These are phyloP conservation scores for Saccharomycopsis javanensis DNA, from an alignment of 805 yeast genomes.

Conservation along the genomic window DNA sequence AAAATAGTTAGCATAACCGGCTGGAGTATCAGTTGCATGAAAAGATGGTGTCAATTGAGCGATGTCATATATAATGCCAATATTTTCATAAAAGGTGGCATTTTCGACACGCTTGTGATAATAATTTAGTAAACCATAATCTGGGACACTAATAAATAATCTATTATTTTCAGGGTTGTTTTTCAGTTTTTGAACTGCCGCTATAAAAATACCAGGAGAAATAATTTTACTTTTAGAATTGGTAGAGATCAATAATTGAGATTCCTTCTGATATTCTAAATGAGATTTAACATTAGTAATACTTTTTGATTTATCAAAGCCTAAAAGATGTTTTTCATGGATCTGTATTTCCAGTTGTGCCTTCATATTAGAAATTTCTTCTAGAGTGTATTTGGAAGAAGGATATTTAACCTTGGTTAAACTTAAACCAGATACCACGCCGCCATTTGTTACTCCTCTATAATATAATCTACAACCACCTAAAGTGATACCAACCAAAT, in stretches of 20 bases:
- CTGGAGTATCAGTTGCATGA: constrained; percentile 64
- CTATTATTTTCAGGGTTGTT: constrained; percentile 28
- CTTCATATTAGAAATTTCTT: constrained; percentile 20
- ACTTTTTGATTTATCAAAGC: not conserved
- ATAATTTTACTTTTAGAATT: constrained; percentile 51
- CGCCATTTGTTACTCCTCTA: constrained; percentile 31
- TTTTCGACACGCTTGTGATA: constrained; percentile 68
- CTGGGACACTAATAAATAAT: constrained; percentile 70
- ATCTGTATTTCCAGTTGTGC: constrained; percentile 1
- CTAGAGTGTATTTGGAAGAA: constrained; percentile 43
- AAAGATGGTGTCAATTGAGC: constrained; percentile 60
- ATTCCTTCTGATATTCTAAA: constrained; percentile 45
- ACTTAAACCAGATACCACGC: constrained; percentile 32
- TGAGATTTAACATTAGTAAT: not conserved
- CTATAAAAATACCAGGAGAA: constrained; percentile 81
- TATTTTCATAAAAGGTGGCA: constrained; percentile 60
- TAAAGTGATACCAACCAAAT: constrained; percentile 66
- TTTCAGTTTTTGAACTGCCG: constrained; percentile 36
- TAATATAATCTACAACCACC: constrained; percentile 73
- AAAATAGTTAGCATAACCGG: constrained; percentile 75
- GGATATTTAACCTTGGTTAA: constrained; percentile 50
- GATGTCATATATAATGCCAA: constrained; percentile 60
- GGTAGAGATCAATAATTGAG: constrained; percentile 45
- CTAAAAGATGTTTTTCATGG: constrained; percentile 24
- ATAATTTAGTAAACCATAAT: constrained; percentile 73